These are phyloP conservation scores for Phaseolus coccineus DNA, from an alignment of 331 rosid genomes.

Conservation along the genomic window DNA sequence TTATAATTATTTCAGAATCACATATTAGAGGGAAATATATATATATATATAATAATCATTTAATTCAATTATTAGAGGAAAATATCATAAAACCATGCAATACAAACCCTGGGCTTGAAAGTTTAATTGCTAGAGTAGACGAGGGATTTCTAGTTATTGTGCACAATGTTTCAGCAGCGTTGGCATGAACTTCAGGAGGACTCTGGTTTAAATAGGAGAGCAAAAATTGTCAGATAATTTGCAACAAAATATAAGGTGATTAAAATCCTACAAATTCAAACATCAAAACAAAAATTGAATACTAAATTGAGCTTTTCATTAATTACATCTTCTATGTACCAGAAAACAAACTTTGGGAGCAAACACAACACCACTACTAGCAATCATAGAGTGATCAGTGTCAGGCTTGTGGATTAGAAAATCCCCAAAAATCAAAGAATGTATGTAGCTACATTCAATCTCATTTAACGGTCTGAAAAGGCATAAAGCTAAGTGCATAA, in stretches of 20 bases:
- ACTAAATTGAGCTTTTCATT: constrained; percentile 30
- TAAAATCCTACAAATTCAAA: constrained; percentile 26
- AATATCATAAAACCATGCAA: constrained; percentile 23
- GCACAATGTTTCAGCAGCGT: constrained; percentile 92
- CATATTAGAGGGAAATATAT: neutral
- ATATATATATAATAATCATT: constrained; percentile 7
- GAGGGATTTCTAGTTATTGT: constrained; percentile 88
- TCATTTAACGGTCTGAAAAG: constrained; percentile 10
- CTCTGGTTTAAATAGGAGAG: constrained; percentile 62
- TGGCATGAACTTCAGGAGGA: constrained; percentile 95
- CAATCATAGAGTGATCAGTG: constrained; percentile 8
- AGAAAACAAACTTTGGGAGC: neutral
- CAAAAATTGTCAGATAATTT: constrained; percentile 36
- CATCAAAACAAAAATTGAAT: constrained; percentile 8
- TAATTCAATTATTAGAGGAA: constrained; percentile 9
- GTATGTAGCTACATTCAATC: constrained; percentile 20
- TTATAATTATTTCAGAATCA: constrained; percentile 32
- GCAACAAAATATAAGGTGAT: constrained; percentile 6
- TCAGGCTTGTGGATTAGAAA: constrained; percentile 19
- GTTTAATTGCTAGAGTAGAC: constrained; percentile 85
- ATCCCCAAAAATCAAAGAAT: constrained; percentile 13
- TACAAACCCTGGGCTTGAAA: constrained; percentile 93
- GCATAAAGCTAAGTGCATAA: constrained; percentile 17
- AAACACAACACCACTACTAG: constrained; percentile 28
- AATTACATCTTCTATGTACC: neutral